phyloP scores from a whole-genome alignment of 192 early-diverging fungal genomes.

The Linnemannia exigua region DNA sequence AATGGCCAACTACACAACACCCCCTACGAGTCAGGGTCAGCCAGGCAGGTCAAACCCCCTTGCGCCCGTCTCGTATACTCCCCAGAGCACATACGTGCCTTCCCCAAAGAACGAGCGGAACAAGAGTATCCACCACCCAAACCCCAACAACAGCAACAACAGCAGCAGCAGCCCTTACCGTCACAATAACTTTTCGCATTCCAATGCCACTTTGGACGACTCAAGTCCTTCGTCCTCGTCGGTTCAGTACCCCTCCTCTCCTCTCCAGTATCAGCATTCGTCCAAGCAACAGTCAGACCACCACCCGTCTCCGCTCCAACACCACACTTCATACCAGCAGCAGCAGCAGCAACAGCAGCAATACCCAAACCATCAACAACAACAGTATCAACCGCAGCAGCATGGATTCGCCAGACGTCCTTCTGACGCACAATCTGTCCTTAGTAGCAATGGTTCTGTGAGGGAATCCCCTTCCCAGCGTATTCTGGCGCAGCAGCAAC shows the following conservation, averaged over 20 bases:
- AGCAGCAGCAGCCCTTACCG: background rate
- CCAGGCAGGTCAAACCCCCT: constrained; percentile 34
- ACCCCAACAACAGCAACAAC: constrained; percentile 10
- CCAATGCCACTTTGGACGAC: constrained; percentile 14
- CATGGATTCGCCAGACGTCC: constrained; percentile 35
- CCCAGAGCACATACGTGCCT: constrained; percentile 39
- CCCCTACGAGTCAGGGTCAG: constrained; percentile 19
- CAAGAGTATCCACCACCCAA: constrained; percentile 16
- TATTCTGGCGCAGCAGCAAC: constrained; percentile 15
- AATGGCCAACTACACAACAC: constrained; percentile 45
- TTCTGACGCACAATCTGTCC: constrained; percentile 23
- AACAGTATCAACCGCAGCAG: constrained; percentile 19
- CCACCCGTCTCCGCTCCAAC: background rate
- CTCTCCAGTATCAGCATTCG: constrained; percentile 33
- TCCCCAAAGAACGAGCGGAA: constrained; percentile 19
- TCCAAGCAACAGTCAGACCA: background rate
- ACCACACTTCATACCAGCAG: background rate
- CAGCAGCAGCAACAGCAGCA: constrained; percentile 14
- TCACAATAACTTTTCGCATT: constrained; percentile 3
- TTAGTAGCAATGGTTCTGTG: constrained; percentile 21
- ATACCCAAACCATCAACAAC: constrained; percentile 11
- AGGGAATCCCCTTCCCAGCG: constrained; percentile 34
- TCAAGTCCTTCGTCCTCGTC: constrained; percentile 10
- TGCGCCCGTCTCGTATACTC: constrained; percentile 41
- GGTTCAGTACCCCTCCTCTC: constrained; percentile 15